Conservation (phyloP, 78 protist genomes). For the Salpingoeca rosetta region DNA sequence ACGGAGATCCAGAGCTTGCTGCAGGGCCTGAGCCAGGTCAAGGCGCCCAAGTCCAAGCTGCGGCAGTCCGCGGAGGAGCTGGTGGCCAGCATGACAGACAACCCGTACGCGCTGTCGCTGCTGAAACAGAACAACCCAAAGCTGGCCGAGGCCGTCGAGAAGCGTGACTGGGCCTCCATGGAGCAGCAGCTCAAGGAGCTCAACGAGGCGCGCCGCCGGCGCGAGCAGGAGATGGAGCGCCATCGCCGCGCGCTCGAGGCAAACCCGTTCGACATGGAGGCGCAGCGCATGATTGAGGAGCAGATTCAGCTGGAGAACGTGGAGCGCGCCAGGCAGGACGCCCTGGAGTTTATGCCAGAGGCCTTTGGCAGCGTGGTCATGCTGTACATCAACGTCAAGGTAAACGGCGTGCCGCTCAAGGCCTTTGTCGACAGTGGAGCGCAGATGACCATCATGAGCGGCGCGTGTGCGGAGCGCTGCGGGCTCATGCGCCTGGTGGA, state of each 20-base stretch:
- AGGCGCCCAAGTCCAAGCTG: background rate
- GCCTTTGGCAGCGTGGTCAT: constrained; percentile 38
- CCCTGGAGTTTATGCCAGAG: constrained; percentile 55
- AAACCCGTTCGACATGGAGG: constrained; percentile 27
- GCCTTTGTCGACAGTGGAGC: constrained; percentile 67
- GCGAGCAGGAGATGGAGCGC: background rate
- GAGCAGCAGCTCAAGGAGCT: background rate
- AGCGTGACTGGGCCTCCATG: background rate
- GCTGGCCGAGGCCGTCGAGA: constrained; percentile 12
- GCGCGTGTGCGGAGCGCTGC: constrained; percentile 23
- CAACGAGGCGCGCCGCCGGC: background rate
- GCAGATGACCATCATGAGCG: constrained; percentile 55
- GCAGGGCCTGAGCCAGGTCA: no score
- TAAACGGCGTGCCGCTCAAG: constrained; percentile 29
- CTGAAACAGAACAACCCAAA: background rate
- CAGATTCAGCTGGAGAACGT: constrained; percentile 20
- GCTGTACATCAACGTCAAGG: constrained; percentile 43
- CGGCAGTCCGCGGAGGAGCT: background rate
- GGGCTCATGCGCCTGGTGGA: constrained; percentile 29
- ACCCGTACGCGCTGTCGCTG: constrained; percentile 1
- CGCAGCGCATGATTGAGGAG: constrained; percentile 24
- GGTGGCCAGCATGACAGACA: background rate
- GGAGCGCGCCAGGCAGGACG: constrained; percentile 3
- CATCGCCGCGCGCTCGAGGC: background rate
- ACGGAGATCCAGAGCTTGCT: no score